A percentile compares a stretch with the other conserved stretches of the same genome.
Evolutionary conservation across 2,329 filamentous ascomycete species (phyloP).

Genomic region (Clonostachys chloroleuca): DNA sequence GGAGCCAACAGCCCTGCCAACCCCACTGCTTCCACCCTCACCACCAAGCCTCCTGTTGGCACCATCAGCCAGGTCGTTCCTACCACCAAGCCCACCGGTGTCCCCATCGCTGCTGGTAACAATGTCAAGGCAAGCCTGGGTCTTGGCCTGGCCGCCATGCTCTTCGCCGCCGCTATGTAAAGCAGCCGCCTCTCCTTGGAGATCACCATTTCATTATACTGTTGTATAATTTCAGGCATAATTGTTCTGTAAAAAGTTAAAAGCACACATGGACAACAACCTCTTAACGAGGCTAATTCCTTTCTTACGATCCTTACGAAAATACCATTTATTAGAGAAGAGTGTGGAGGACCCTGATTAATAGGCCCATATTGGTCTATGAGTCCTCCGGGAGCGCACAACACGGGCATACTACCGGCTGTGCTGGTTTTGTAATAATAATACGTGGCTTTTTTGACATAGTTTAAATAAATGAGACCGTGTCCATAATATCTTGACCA

Average conservation of each 20-base stretch:
- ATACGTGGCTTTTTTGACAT: no score
- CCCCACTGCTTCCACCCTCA: slow-evolving; percentile 10
- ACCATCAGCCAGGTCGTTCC: slow-evolving; percentile 12
- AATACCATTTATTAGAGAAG: slow-evolving; percentile 6
- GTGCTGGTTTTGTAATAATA: no score
- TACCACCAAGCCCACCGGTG: slow-evolving; percentile 9
- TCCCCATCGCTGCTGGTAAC: slow-evolving; percentile 10
- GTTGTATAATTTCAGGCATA: neutral
- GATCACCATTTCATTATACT: slow-evolving; percentile 10
- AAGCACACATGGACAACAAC: slow-evolving; percentile 2
- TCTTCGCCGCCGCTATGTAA: slow-evolving; percentile 42
- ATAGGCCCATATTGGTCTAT: no score
- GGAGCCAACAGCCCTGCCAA: slow-evolving; percentile 5
- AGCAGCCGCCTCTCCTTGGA: neutral
- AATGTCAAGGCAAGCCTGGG: slow-evolving; percentile 36
- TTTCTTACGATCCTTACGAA: slow-evolving; percentile 58
- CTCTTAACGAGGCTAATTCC: slow-evolving; percentile 20
- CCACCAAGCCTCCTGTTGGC: slow-evolving; percentile 34
- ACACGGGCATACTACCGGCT: no score
- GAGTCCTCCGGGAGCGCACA: no score
- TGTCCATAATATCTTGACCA: no score
- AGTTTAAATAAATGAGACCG: no score
- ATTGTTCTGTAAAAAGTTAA: neutral
- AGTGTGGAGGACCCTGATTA: no score
- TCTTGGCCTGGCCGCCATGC: slow-evolving; percentile 38